Evolutionary conservation across 352 stramenopile genomes (phyloP), one percentile per base, ranked within the genome.

Genomic region (Phytophthora quininea): DNA sequence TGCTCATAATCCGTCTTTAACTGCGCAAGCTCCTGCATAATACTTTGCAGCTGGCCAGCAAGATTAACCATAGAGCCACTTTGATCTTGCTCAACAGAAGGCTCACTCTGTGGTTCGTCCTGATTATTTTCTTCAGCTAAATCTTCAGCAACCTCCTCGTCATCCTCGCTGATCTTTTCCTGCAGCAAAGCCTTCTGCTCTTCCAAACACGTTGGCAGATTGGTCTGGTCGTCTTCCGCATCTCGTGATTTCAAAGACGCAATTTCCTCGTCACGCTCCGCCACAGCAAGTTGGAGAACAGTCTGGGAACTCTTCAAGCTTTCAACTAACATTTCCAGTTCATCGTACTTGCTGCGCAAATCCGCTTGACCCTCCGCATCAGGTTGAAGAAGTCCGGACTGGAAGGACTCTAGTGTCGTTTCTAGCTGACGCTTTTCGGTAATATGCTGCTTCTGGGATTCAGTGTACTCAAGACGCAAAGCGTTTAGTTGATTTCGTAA

Each of bases 1-100:
- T 57, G 55, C 47, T 83, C 67, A 24, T 80, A 54, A 35, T 71
- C 58, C 0, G 58, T 64, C 37, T 71, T 74, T 55, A 84, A 30
- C 32, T 79, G 71, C 2, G 63, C 49, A 47, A 84, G 33, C 35
- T 84, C 77, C 38, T 76, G 63, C 57, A 84, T 65, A 33, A 86
- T 73, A 31, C 66, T 52, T 50, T 79, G 59, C n/a, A 86, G 37
- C 55, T 84, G 49, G 47, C 54, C 31, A 10, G 62, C 66, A 51
- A 78, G 66, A 35, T 78, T 66, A 19, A 71, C 48, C 12, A 54
- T 57, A 52, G 72, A 32, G 35, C n/a, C 48, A 24, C 53, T 61
- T 27, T 64, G n/a, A 12, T 10, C 19, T 58, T 73, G 53, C 14
- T 56, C 47, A 42, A 29, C 27, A 7, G 52, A n/a, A 54, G 37